Evolutionary conservation across 176 grass and related monocot species (phyloP).

Genomic region (Bothriochloa decipiens): DNA sequence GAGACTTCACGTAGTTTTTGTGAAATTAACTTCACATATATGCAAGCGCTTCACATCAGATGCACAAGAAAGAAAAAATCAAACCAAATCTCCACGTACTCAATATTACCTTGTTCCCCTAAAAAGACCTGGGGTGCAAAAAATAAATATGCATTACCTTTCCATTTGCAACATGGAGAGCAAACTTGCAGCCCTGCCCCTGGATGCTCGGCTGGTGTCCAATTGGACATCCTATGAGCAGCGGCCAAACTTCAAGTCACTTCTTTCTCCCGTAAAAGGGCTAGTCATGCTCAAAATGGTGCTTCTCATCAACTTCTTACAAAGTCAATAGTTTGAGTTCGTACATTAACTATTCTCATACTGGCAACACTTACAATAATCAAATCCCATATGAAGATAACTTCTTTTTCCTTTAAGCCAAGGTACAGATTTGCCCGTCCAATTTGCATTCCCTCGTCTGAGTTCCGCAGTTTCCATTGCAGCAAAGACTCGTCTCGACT

Average conservation of each 20-base stretch:
- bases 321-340: constrained; percentile 21
- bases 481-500: background rate
- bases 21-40: background rate
- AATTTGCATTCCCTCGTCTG: constrained; percentile 1
- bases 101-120: background rate
- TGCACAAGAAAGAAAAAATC: background rate
- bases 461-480: background rate
- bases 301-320: background rate
- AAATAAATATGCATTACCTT: background rate
- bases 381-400: background rate
- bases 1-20: too few species aligned
- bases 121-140: background rate
- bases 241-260: background rate
- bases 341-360: constrained; percentile 2
- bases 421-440: constrained; percentile 52
- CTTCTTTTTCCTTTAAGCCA: constrained; percentile 43
- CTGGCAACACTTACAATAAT: constrained; percentile 19
- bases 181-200: background rate
- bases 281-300: background rate
- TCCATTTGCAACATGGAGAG: background rate
- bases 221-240: background rate
- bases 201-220: background rate
- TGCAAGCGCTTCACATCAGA: background rate
- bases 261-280: background rate
- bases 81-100: background rate